phyloP scores from a whole-genome alignment of 1,139 yeast genomes.

The Yamadazyma triangularis region DNA sequence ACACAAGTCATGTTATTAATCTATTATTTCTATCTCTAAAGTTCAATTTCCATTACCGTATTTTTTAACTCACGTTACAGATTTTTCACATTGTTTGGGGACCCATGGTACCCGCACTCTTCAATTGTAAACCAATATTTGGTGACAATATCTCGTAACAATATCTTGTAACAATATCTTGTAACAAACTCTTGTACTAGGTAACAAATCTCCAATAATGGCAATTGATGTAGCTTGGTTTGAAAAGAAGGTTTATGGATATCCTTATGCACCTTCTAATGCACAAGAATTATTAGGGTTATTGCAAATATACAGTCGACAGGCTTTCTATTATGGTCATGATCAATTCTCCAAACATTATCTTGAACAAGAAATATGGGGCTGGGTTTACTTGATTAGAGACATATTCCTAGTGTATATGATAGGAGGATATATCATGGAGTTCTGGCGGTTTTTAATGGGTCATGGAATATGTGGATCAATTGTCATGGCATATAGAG shows the following conservation, averaged over 20 bases:
- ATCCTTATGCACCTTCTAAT: slow-evolving; percentile 12
- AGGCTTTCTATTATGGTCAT: not conserved
- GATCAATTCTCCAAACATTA: slow-evolving; percentile 6
- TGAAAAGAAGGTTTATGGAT: slow-evolving; percentile 7
- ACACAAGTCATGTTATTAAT: too few relatives aligned
- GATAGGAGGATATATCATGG: slow-evolving; percentile 10
- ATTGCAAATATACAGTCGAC: slow-evolving; percentile 1
- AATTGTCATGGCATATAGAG: slow-evolving; percentile 4
- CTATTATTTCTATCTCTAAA: too few relatives aligned
- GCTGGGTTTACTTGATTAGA: slow-evolving; percentile 15
- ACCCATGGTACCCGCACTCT: too few relatives aligned
- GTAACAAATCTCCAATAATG: not conserved
- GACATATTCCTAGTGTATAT: slow-evolving; percentile 23
- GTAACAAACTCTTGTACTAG: too few relatives aligned
- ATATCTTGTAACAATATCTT: too few relatives aligned
- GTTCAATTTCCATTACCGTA: too few relatives aligned
- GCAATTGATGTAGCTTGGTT: not conserved
- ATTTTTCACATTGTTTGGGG: too few relatives aligned
- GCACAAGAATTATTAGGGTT: slow-evolving; percentile 5
- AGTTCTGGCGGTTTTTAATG: slow-evolving; percentile 11
- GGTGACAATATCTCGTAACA: not conserved
- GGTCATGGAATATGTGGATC: slow-evolving; percentile 41
- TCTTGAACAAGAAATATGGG: slow-evolving; percentile 10
- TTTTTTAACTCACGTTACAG: too few relatives aligned
- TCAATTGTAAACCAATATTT: too few relatives aligned